A percentile compares a stretch with the other conserved stretches of the same genome.
These are phyloP conservation scores for Dalbergia cultrata DNA, from an alignment of 306 rosid species.

Conservation along the genomic window DNA sequence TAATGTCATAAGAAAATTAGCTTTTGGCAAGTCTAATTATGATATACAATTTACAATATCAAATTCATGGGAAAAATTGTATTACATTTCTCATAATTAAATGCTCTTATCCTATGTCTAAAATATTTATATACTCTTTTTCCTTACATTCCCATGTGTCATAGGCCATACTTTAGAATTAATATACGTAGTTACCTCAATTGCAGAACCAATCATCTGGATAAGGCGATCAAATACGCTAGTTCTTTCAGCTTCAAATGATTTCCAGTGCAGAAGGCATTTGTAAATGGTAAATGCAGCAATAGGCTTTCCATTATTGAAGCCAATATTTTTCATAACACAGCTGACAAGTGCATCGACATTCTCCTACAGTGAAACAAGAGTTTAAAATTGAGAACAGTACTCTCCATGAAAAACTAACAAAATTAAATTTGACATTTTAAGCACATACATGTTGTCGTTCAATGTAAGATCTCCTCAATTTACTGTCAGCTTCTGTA, in stretches of 20 bases:
- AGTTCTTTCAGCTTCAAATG: conserved; percentile 92
- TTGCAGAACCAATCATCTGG: conserved; percentile 89
- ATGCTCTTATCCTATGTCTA: conserved; percentile 14
- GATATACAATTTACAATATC: no score
- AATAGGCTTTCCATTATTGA: conserved; percentile 80
- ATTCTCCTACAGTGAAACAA: conserved; percentile 66
- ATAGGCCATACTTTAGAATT: conserved; percentile 15
- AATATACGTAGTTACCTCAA: conserved; percentile 64
- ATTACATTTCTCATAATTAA: conserved; percentile 15
- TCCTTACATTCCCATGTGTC: background rate
- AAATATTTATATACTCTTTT: background rate
- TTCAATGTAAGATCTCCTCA: conserved; percentile 74
- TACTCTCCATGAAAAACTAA: conserved; percentile 25
- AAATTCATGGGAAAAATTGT: background rate
- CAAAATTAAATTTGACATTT: background rate
- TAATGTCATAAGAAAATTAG: background rate
- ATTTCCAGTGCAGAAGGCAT: conserved; percentile 90
- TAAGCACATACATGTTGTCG: conserved; percentile 74
- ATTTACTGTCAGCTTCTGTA: conserved; percentile 72
- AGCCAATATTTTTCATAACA: conserved; percentile 79
- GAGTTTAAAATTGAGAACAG: conserved; percentile 36
- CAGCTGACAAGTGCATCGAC: conserved; percentile 86
- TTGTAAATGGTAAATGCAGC: conserved; percentile 86
- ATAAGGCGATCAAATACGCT: conserved; percentile 92
- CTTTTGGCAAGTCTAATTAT: background rate